Percentiles rank a stretch among this genome's conserved stretches.
Conservation (phyloP, 1,284 basidiomycete genomes). For the Trametes polyzona region DNA sequence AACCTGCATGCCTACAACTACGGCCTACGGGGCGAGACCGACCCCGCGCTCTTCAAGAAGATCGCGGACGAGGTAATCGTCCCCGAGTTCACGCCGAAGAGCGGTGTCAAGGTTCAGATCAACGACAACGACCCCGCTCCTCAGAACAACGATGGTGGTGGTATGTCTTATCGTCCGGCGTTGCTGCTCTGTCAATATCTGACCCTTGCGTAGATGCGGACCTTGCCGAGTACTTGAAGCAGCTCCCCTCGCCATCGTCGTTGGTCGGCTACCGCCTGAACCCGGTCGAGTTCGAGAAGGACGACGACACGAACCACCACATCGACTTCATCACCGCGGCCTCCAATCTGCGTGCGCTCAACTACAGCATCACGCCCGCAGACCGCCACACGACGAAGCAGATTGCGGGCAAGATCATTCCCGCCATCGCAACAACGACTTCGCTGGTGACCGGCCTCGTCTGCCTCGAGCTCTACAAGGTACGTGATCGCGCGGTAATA, state of each 20-base stretch:
- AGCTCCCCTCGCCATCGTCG: conserved; percentile 86
- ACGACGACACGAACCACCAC: conserved; percentile 97
- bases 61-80: conserved; percentile 85
- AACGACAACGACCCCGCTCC: conserved; percentile 90
- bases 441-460: conserved; percentile 94
- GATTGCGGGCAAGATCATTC: conserved; percentile 99
- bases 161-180: conserved; percentile 3
- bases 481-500: conserved; percentile 32
- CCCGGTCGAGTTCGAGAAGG: conserved; percentile 99
- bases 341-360: conserved; percentile 95
- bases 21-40: conserved; percentile 89
- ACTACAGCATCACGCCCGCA: conserved; percentile 90
- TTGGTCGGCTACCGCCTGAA: conserved; percentile 93
- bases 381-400: conserved; percentile 97
- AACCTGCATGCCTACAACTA: conserved; percentile 99
- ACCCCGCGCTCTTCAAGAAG: conserved; percentile 82
- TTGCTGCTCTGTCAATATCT: neutral
- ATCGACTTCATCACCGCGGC: conserved; percentile 99
- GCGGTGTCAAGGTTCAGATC: conserved; percentile 93
- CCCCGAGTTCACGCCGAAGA: conserved; percentile 93
- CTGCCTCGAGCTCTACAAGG: conserved; percentile 97
- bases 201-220: conserved; percentile 36
- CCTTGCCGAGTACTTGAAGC: conserved; percentile 62
- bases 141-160: conserved; percentile 49
- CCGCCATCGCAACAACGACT: conserved; percentile 98